A percentile compares a stretch with the other conserved stretches of the same genome.
phyloP scores from a whole-genome alignment of 2,329 filamentous ascomycete species.

The Phialophora tarda region DNA sequence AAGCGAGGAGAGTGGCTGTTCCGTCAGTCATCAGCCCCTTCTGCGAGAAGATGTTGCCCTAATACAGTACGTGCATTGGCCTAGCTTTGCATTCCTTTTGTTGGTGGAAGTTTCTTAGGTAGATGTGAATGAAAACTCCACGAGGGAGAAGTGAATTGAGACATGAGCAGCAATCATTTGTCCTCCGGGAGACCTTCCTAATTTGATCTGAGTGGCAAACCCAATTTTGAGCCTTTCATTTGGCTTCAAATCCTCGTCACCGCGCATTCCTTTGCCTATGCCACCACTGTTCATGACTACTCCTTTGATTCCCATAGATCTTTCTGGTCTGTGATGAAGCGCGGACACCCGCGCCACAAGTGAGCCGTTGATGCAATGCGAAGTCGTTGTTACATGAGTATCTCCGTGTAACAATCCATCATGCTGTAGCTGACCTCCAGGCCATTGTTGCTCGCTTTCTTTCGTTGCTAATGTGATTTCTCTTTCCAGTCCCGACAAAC shows the following conservation, averaged over 20 bases:
- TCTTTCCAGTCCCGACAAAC: conserved; percentile 37
- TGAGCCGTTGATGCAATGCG: neutral
- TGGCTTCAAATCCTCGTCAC: neutral
- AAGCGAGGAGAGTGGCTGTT: neutral
- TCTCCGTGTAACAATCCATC: conserved; percentile 29
- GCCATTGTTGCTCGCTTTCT: conserved; percentile 36
- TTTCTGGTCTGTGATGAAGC: neutral
- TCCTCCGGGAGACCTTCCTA: neutral
- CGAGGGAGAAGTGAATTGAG: neutral
- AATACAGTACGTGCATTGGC: neutral
- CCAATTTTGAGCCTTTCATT: neutral
- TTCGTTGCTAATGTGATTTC: conserved; percentile 41
- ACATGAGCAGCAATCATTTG: neutral
- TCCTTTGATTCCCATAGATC: neutral
- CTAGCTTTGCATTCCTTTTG: neutral
- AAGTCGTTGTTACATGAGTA: conserved; percentile 30
- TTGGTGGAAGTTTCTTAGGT: neutral
- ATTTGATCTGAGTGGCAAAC: neutral
- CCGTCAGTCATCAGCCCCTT: neutral
- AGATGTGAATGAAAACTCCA: neutral
- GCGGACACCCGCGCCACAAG: neutral
- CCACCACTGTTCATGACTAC: neutral
- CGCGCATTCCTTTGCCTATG: neutral
- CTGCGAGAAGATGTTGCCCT: neutral
- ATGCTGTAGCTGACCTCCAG: conserved; percentile 42